Evolutionary conservation across 331 rosid species (phyloP).

Genomic region (Prunus yedoensis): DNA sequence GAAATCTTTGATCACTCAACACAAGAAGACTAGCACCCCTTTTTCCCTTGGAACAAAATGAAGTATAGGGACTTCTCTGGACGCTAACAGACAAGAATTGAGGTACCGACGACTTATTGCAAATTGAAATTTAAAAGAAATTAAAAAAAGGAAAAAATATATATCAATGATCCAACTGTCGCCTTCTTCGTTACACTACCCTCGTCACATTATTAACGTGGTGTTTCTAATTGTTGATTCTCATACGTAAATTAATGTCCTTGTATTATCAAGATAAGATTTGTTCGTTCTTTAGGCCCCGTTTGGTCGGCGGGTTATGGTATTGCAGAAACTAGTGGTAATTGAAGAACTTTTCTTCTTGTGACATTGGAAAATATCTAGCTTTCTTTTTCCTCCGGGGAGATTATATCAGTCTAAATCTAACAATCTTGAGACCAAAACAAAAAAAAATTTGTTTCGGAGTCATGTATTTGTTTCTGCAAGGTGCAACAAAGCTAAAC

Average conservation of each 20-base stretch:
- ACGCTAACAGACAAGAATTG: not conserved
- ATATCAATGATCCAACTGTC: not conserved
- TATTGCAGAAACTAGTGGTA: too few species aligned
- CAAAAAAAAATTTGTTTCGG: not conserved
- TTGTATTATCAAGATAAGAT: too few species aligned
- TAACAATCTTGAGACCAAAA: not conserved
- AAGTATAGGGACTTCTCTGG: not conserved
- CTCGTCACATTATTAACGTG: not conserved
- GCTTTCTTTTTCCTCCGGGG: not conserved
- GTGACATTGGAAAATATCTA: not conserved
- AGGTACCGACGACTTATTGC: not conserved
- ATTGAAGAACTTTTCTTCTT: not conserved
- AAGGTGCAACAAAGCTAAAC: not conserved
- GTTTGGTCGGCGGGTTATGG: not conserved
- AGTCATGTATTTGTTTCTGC: not conserved
- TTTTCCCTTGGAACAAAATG: not conserved
- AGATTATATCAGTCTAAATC: not conserved
- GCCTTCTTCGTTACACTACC: not conserved
- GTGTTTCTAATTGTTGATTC: not conserved
- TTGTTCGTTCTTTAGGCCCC: not conserved
- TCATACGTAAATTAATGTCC: not conserved
- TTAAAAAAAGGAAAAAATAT: too few species aligned
- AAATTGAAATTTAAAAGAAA: not conserved
- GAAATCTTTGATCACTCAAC: not conserved
- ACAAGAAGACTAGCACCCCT: not conserved